Evolutionary conservation across 257 asterid genomes (phyloP), one percentile per base, ranked within the genome.

Genomic region (Pogostemon cablin): DNA sequence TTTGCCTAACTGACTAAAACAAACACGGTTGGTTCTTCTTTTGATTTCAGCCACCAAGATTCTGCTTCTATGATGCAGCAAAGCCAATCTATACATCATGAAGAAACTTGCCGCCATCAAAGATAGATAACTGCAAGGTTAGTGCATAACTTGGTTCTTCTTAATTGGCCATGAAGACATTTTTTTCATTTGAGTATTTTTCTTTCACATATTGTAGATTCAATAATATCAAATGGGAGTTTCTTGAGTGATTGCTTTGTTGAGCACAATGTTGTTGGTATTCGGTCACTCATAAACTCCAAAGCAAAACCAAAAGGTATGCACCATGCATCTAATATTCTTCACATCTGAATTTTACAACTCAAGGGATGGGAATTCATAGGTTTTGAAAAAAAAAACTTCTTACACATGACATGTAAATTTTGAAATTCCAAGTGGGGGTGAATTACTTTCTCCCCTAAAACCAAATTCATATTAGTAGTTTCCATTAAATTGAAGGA

Each of bases 61-160:
- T 91, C 80, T 89, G 99, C 81, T 93, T 93, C 84, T 93, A 91
- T 35, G 96, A 93, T 78, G 99, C 96, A 41, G 32, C 84, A 77
- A 91, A 89, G 83, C 97, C 98, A 59, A 93, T 91, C 75, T 93
- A 87, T 81, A 93, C 97, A 70, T 89, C 97, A 64, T 78, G 96
- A 80, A 89, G 97, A 84, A 89, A 93, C 83, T 85, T 93, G 80
- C 97, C 99, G 58, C 99, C 99, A 65, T 93, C 97, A 63, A 83
- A 86, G 75, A 87, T 93, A 1, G 96, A 91, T 70, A 79, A 75
- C 82, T 71, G 96, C 99, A 93, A 93, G 99, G 97, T 93, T 25
- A 25, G 6, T 20, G 52, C 72, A 67, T 3, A 37, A 62, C 50
- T 20, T 15, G 17, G 52, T 25, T 25, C 32, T 67, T 72, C n/a